Evolutionary conservation across 129 eudicot genomes (phyloP), one percentile per base, ranked within the genome.

Genomic region (Ambrosia trifida): DNA sequence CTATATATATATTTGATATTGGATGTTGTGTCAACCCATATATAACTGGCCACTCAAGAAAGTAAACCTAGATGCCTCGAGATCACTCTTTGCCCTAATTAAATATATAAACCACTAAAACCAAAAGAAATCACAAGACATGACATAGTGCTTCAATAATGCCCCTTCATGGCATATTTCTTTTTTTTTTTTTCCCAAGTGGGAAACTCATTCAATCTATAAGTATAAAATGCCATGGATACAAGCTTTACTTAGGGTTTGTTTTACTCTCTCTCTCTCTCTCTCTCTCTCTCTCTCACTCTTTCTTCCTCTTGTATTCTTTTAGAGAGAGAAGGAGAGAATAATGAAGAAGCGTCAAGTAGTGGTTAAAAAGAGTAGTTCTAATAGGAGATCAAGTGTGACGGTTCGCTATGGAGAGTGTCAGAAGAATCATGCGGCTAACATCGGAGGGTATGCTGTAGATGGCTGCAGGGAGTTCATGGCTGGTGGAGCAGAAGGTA

Each of bases 401-500:
- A 80, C 76, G 49, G 72, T 80, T 67, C 75, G 63, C n/a, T 80
- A 80, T 41, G 80, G 72, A 30, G 83, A 80, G 72, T 80, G 83
- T 72, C 83, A 74, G 60, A 80, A 80, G 83, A 80, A 80, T 62
- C 83, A 80, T 18, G 83, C 83, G 2, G 83, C 83, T 1, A 80
- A 80, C 38, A 80, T 80, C 70, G 83, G 83, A 68, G 83, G 83
- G 60, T 80, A 80, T 33, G 83, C 79, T 2, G 78, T 79, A 0
- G 83, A 79, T 24, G 83, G 83, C 2, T 79, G 83, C 78, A 66
- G 83, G 53, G 83, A 79, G 79, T 79, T 79, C 64, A 79, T 91
- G 95, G 92, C 92, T 4, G 85, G 87, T 16, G 97, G 97, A 3
- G 78, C 58, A 16, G 87, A 87, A 41, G 91, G 91, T 20, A 85